Evolutionary conservation across 2,329 filamentous ascomycete species (phyloP), one percentile per base, ranked within the genome.

Genomic region (Cytospora mali): DNA sequence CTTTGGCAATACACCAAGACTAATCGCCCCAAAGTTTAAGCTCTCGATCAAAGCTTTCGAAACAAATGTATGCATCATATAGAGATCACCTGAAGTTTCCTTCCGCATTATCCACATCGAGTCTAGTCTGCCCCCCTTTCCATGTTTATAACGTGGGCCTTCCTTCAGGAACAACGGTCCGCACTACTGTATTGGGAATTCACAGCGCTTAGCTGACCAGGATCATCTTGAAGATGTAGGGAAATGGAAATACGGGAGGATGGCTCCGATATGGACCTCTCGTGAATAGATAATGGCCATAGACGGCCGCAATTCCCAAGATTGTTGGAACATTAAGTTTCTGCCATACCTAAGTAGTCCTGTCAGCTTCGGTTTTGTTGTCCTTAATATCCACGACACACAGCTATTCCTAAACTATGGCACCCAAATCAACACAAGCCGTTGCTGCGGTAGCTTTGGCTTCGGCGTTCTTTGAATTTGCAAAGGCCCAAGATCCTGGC

Each of bases 401-500:
- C 10, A 46, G 6, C n/a, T 6, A 11, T 31, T 33, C 27, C 25
- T 21, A 21, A 23, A 60, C 25, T 21, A 65, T 60, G 55, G 28
- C 27, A 27, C 29, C 39, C 49, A 58, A 14, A 18, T n/a, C 54
- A n/a, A 23, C 48, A 50, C 46, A 52, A 29, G 51, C 52, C 10
- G 2, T 46, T n/a, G 42, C 42, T 46, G 42, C n/a, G 42, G 21
- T n/a, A 10, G 33, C 31, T 6, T 21, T 55, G 11, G 51, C 51
- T 1, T 48, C 56, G 18, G 31, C 58, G 27, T 54, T 68, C 21
- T 21, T 68, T 13, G 59, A 64, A 21, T 62, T 71, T 7, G 64
- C 67, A 16, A 56, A 64, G 31, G 71, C 72, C n/a, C 71, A 73
- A 55, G 64, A 68, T 6, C 71, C 70, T 21, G 70, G 70, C 31